Conservation (phyloP, 768 basidiomycete genomes). For the Mycena albidolilacea region DNA sequence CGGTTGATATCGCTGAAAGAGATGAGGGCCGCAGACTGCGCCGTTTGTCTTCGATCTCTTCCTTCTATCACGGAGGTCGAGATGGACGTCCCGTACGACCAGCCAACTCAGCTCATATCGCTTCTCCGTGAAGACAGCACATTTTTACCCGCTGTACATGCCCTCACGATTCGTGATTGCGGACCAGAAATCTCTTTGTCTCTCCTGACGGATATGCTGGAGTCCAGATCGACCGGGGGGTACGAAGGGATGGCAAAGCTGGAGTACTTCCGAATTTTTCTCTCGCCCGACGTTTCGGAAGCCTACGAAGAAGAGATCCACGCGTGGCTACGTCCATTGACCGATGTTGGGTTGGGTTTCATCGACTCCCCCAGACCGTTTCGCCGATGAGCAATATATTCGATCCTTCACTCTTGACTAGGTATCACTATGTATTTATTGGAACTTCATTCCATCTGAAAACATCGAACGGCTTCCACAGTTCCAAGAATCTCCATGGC, state of each 20-base stretch:
- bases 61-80: conserved; percentile 15
- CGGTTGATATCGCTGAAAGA: background rate
- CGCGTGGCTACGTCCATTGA: background rate
- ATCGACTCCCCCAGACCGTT: background rate
- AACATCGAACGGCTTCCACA: too few species aligned
- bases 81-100: background rate
- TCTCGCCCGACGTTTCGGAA: background rate
- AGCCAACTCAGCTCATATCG: background rate
- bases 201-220: conserved; percentile 1
- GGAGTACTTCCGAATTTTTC: conserved; percentile 12
- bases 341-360: conserved; percentile 7
- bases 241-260: background rate
- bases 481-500: too few species aligned
- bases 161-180: background rate
- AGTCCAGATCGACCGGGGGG: background rate
- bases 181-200: background rate
- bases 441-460: too few species aligned
- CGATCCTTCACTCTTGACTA: too few species aligned
- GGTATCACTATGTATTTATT: too few species aligned
- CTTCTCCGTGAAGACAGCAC: background rate
- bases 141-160: conserved; percentile 3
- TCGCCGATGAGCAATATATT: too few species aligned
- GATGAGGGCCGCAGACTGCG: background rate
- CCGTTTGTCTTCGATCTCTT: background rate
- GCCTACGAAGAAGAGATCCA: background rate